A percentile compares a stretch with the other conserved stretches of the same genome.
Evolutionary conservation across 2,329 filamentous ascomycete species (phyloP).

Genomic region (Hymenoscyphus albidus): DNA sequence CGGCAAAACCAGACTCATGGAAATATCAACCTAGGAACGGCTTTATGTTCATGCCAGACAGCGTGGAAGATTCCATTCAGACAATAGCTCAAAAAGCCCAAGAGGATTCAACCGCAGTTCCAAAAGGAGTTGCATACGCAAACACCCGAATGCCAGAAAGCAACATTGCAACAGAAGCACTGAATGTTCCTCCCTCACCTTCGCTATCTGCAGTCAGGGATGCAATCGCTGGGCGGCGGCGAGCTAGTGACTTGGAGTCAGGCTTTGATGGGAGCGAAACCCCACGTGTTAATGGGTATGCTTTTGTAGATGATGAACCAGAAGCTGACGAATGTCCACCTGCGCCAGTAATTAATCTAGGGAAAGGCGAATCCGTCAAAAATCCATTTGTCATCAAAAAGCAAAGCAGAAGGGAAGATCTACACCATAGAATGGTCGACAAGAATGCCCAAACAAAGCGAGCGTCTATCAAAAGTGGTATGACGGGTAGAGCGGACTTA

Average conservation of each 20-base stretch:
- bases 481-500: constrained; percentile 54
- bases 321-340: constrained; percentile 42
- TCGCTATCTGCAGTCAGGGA: constrained; percentile 81
- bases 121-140: constrained; percentile 72
- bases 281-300: constrained; percentile 86
- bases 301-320: constrained; percentile 83
- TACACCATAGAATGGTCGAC: constrained; percentile 86
- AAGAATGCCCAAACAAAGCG: constrained; percentile 70
- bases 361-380: constrained; percentile 57
- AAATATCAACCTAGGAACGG: constrained; percentile 70
- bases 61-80: constrained; percentile 53
- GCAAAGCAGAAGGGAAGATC: constrained; percentile 69
- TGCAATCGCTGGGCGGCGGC: constrained; percentile 72
- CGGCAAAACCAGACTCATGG: constrained; percentile 75
- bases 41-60: constrained; percentile 79
- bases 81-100: constrained; percentile 69
- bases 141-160: constrained; percentile 74
- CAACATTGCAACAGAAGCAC: constrained; percentile 36
- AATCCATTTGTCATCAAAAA: constrained; percentile 80
- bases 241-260: constrained; percentile 59
- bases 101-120: constrained; percentile 65
- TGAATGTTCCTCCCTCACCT: constrained; percentile 65
- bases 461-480: constrained; percentile 53
- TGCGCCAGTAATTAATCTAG: constrained; percentile 52
- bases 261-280: constrained; percentile 63